Conservation (phyloP, 2,329 filamentous ascomycete genomes). For the Trichophyton mentagrophytes region DNA sequence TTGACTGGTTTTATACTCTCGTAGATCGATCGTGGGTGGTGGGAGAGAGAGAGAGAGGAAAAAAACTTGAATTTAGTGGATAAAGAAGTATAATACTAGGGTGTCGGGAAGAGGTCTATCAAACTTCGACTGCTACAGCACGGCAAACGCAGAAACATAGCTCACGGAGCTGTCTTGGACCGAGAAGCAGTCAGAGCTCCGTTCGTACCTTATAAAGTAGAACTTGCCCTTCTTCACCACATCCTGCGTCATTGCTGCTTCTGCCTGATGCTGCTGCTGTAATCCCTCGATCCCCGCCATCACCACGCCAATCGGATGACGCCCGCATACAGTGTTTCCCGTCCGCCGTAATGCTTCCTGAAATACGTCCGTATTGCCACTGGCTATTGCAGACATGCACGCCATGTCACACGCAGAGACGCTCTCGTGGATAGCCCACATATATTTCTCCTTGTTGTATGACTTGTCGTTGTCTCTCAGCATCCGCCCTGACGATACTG, state of each 20-base stretch:
- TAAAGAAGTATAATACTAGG: no score
- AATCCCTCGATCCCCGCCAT: conserved; percentile 75
- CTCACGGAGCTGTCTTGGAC: conserved; percentile 75
- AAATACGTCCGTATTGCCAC: conserved; percentile 59
- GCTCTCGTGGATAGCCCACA: conserved; percentile 59
- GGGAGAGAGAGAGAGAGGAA: neutral
- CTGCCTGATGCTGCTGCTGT: conserved; percentile 19
- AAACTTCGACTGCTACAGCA: conserved; percentile 38
- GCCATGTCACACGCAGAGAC: conserved; percentile 68
- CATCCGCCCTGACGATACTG: conserved; percentile 20
- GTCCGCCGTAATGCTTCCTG: conserved; percentile 56
- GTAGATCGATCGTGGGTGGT: no score
- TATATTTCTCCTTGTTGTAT: conserved; percentile 20
- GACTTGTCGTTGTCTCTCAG: conserved; percentile 22
- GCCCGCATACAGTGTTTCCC: conserved; percentile 82
- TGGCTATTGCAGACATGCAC: conserved; percentile 74
- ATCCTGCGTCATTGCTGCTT: conserved; percentile 3
- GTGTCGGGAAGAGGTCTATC: no score
- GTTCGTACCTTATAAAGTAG: conserved; percentile 72
- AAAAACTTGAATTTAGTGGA: neutral
- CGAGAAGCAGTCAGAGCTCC: conserved; percentile 60
- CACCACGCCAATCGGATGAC: conserved; percentile 84
- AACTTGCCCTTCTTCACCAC: conserved; percentile 42
- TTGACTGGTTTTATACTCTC: no score
- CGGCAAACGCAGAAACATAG: conserved; percentile 84